A percentile compares a stretch with the other conserved stretches of the same genome.
These are phyloP conservation scores for Olyra latifolia DNA, from an alignment of 176 grass and related monocot species.

Conservation along the genomic window DNA sequence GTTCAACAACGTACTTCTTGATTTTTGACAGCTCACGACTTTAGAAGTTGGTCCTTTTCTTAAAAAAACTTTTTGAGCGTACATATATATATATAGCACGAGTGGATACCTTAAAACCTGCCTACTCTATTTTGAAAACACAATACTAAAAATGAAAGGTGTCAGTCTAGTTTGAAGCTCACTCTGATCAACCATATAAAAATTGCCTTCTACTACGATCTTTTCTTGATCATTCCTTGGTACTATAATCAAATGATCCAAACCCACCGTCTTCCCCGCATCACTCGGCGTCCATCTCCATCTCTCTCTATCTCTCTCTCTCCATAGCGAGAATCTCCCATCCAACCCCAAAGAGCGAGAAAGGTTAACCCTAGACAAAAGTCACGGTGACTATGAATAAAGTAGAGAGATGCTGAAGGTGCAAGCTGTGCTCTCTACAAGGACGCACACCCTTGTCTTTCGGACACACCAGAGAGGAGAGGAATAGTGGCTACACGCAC, in stretches of 20 bases:
- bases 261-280: slow-evolving; percentile 55
- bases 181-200: slow-evolving; percentile 23
- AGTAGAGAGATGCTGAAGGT: slow-evolving; percentile 45
- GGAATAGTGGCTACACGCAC: slow-evolving; percentile 22
- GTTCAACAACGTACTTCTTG: not conserved
- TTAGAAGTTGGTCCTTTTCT: not conserved
- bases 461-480: slow-evolving; percentile 40
- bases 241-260: slow-evolving; percentile 55
- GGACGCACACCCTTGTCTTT: slow-evolving; percentile 61
- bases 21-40: not conserved
- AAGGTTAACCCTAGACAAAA: slow-evolving; percentile 54
- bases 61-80: not conserved
- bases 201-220: slow-evolving; percentile 14
- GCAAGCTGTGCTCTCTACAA: slow-evolving; percentile 54
- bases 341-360: slow-evolving; percentile 59
- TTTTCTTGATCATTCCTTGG: slow-evolving; percentile 62
- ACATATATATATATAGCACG: not conserved
- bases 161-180: slow-evolving; percentile 37
- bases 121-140: slow-evolving; percentile 26
- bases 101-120: not conserved
- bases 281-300: slow-evolving; percentile 11
- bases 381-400: slow-evolving; percentile 51
- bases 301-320: not conserved
- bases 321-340: slow-evolving; percentile 44
- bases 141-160: slow-evolving; percentile 27